Percentiles rank a stretch among this genome's conserved stretches.
Conservation (phyloP, 2,329 filamentous ascomycete species). For the Furcasterigmium furcatum region DNA sequence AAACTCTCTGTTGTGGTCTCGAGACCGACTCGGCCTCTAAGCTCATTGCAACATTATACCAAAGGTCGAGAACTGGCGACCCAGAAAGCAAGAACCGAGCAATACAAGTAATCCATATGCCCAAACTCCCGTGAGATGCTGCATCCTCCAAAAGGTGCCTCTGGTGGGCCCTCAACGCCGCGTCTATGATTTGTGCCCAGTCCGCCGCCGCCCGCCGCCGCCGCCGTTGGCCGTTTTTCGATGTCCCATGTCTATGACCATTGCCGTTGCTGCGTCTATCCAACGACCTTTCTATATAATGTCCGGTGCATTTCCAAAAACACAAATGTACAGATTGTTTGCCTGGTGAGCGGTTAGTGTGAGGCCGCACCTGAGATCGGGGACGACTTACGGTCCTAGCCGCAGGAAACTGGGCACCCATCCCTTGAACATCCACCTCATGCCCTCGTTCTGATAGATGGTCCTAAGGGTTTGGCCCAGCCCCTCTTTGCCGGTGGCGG, state of each 20-base stretch:
- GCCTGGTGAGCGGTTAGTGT: constrained; percentile 35
- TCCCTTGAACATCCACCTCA: constrained; percentile 84
- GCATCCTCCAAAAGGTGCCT: not conserved
- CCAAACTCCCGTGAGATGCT: constrained; percentile 2
- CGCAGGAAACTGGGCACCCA: constrained; percentile 77
- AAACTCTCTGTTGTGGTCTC: not conserved
- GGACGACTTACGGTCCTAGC: constrained; percentile 54
- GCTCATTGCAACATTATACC: too few relatives aligned
- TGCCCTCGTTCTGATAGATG: constrained; percentile 67
- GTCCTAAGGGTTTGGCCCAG: constrained; percentile 60
- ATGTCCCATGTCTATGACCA: not conserved
- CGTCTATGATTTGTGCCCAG: constrained; percentile 2
- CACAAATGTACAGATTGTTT: constrained; percentile 84
- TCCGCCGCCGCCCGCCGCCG: not conserved
- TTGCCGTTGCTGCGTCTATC: constrained; percentile 7
- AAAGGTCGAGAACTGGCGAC: too few relatives aligned
- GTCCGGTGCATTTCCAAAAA: constrained; percentile 87
- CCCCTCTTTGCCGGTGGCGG: constrained; percentile 48
- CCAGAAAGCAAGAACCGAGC: too few relatives aligned
- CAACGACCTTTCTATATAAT: constrained; percentile 58
- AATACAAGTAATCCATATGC: too few relatives aligned
- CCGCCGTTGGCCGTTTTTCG: not conserved
- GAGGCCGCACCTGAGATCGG: not conserved
- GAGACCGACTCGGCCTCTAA: not conserved
- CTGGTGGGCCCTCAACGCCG: not conserved